Evolutionary conservation across 2,329 filamentous ascomycete genomes (phyloP), one percentile per base, ranked within the genome.

Genomic region (Purpureocillium takamizusanense): DNA sequence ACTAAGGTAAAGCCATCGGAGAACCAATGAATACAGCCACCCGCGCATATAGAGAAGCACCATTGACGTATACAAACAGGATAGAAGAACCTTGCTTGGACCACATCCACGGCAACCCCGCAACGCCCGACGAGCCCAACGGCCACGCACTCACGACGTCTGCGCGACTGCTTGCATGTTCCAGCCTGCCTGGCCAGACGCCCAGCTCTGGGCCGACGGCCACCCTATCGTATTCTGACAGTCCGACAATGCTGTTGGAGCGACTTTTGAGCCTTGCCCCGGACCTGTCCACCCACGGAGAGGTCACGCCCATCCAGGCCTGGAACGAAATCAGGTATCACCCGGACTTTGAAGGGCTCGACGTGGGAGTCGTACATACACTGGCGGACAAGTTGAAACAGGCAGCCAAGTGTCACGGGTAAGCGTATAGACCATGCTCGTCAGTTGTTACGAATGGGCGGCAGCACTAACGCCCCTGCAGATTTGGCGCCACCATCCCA

Each of bases 251-350:
- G 0, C 45, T 56, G 4, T 46, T 58, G 4, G 42, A 51, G 4
- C 45, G 46, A 5, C 28, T 59, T 3, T 38, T 56, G 14, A 42
- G 27, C 1, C 48, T 57, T 2, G 50, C 55, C 2, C 35, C 46
- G 2, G 46, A 47, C 2, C 34, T 58, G 4, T 42, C 42, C 25
- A 31, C 37, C 5, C 66, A 55, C 0, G 57, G 53, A 9, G 61
- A 64, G 40, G 48, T 65, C 35, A 65, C 62, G 4, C 61, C 61
- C 1, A 51, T 62, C 8, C 60, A 65, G 38, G 59, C 57, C 2
- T 65, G 62, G 62, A 50, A 55, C 33, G 41, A 50, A 16, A 51
- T 66, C 15, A 55, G 55, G 6, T 36, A 41, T 4, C 53, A 55
- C 36, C 57, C 59, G 0, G 45, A 51, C 1, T 63, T 63, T 23